Base-by-base conservation (phyloP, 2,329 filamentous ascomycete species). In the Pseudocercospora vitis region DNA sequence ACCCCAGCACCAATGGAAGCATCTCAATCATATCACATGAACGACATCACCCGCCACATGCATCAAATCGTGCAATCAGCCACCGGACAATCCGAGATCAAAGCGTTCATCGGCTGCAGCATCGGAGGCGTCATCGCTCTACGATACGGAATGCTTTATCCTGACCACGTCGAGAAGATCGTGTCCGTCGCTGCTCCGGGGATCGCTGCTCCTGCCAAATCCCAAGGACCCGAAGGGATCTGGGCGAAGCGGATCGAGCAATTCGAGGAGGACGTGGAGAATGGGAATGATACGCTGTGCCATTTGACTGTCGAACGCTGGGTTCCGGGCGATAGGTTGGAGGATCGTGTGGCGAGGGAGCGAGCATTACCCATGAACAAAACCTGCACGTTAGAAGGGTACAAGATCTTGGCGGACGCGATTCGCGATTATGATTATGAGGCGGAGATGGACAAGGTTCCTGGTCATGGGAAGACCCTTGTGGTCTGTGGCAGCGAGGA, bases 371-470 rank as follows among this genome's bases (percentile, higher is more conserved):
- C 23, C 28, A 61, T 63, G 40, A 61, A 63, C 31, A 58, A 48
- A 47, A 62, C 55, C 11, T 64, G 63, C 50, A 50, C 47, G 16
- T 29, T 67, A 4, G 28, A 50, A 19, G 65, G 64, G 16, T 68
- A 67, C 37, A 62, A 45, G 59, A 50, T 58, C 7, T 48, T 65
- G 24, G 63, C 63, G 18, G 63, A 65, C 50, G 55, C 62, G 11
- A 67, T 68, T 52, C 51, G 62, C 40, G 50, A 53, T 12, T 67
- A 68, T 52, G 64, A 66, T 52, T 67, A 66, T 50, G 42, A 11
- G 3, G 56, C 19, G 4, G 53, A 63, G 45, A 26, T 63, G 19
- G 51, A 33, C 8, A 48, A 31, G 32, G 42, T 62, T 26, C n/a
- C n/a, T n/a, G n/a, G 28, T 40, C 24, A 40, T 52, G 32, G 56